Percentiles rank a stretch among this genome's conserved stretches.
Conservation (phyloP, 805 yeast species). For the Tetrapisispora taiwanensis region DNA sequence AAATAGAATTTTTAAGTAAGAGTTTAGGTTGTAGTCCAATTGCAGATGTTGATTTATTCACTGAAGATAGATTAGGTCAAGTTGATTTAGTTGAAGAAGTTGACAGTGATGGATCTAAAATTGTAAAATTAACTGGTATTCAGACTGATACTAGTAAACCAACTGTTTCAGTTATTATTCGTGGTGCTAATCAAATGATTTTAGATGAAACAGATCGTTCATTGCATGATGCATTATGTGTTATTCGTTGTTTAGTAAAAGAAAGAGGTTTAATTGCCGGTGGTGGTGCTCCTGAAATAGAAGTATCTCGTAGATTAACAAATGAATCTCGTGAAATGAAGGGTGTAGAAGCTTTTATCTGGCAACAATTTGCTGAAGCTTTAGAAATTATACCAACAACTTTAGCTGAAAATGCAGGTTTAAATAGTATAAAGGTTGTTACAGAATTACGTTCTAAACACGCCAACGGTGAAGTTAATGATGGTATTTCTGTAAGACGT, state of each 20-base stretch:
- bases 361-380: conserved; percentile 86
- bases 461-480: conserved; percentile 79
- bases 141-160: conserved; percentile 32
- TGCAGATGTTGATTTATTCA: conserved; percentile 87
- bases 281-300: conserved; percentile 97
- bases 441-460: conserved; percentile 88
- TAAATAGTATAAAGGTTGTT: conserved; percentile 82
- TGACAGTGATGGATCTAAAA: conserved; percentile 81
- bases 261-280: conserved; percentile 91
- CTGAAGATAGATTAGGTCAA: conserved; percentile 84
- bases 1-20: conserved; percentile 74
- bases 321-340: conserved; percentile 62
- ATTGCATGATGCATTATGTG: conserved; percentile 94
- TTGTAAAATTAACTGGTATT: conserved; percentile 80
- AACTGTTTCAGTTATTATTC: conserved; percentile 81
- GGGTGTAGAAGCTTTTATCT: conserved; percentile 85
- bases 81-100: conserved; percentile 91
- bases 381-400: conserved; percentile 90
- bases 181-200: conserved; percentile 88
- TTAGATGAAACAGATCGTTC: conserved; percentile 97
- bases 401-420: conserved; percentile 89
- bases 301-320: conserved; percentile 63
- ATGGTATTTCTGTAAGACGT: conserved; percentile 94
- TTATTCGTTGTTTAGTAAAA: conserved; percentile 78
- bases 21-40: conserved; percentile 91